Evolutionary conservation across 345 rosid species (phyloP), one percentile per base, ranked within the genome.

Genomic region (Ricinus communis): DNA sequence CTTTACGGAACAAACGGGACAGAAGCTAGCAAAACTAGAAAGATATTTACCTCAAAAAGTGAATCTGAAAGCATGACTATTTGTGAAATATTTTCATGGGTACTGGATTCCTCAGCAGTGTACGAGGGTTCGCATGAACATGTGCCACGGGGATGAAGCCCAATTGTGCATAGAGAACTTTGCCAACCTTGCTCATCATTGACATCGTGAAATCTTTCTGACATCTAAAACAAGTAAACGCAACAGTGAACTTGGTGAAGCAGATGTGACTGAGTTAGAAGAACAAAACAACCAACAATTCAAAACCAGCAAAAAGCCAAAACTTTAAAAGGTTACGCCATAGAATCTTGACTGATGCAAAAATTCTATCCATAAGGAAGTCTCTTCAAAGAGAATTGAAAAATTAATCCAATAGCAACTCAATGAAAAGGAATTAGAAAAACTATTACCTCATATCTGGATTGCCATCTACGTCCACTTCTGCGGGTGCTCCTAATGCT

Each of bases 31-130:
- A 33, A n/a, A 33, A 27, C 41, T 16, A 28, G 25, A 54, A 59
- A 19, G 59, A 14, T 14, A 9, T 18, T 68, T 68, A 74, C 78
- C 73, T 74, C 78, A 69, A 53, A 62, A 68, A 74, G 78, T 52
- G 78, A 69, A 68, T 62, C 78, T 22, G 73, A 62, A 56, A 74
- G 69, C 64, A 74, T 24, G 55, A 62, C 15, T 41, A 74, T 55
- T n/a, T 69, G 73, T 4, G 78, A 69, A 68, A 74, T 43, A 25
- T 40, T 56, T 61, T 40, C 8, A 30, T 43, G 56, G 50, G 63
- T 28, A 55, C 31, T 33, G 36, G 78, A 19, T 38, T 54, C 70
- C 41, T 43, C 73, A 52, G 36, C 36, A 22, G 8, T 25, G 22
- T n/a, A 53, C 8, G 61, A 54, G 63, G 65, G 25, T 51, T 30